Evolutionary conservation across 225 moss, liverwort and hornwort species (phyloP).

Genomic region (Polytrichum commune): DNA sequence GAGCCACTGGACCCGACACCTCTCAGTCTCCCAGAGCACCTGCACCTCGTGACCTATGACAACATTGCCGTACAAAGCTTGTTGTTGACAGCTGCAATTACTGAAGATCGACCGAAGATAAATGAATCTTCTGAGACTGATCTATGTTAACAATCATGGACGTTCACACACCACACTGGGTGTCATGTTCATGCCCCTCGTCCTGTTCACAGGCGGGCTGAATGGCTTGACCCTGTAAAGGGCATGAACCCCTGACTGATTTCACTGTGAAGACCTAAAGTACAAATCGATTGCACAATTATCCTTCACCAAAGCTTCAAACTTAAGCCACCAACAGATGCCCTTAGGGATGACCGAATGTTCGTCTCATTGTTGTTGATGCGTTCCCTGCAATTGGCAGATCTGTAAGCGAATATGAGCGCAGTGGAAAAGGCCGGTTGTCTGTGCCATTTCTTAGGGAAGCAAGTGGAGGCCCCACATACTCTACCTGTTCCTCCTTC

Average conservation of each 20-base stretch:
- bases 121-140: neutral
- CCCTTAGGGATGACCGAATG: conserved; percentile 25
- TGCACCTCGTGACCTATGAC: neutral
- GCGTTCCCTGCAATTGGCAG: conserved; percentile 29
- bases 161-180: neutral
- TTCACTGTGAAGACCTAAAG: conserved; percentile 8
- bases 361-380: conserved; percentile 19
- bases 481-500: conserved; percentile 26
- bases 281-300: neutral
- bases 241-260: conserved; percentile 3
- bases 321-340: neutral
- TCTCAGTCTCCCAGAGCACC: neutral
- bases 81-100: neutral
- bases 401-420: conserved; percentile 61
- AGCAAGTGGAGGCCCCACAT: conserved; percentile 9
- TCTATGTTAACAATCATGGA: neutral
- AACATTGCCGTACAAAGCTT: neutral
- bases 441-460: neutral
- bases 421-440: conserved; percentile 24
- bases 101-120: neutral
- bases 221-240: neutral
- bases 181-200: neutral
- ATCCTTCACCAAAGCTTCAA: conserved; percentile 2
- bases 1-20: neutral
- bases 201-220: too few species aligned